Evolutionary conservation across 129 eudicot species (phyloP), one percentile per base, ranked within the genome.

Genomic region (Chrysanthemum lavandulifolium): DNA sequence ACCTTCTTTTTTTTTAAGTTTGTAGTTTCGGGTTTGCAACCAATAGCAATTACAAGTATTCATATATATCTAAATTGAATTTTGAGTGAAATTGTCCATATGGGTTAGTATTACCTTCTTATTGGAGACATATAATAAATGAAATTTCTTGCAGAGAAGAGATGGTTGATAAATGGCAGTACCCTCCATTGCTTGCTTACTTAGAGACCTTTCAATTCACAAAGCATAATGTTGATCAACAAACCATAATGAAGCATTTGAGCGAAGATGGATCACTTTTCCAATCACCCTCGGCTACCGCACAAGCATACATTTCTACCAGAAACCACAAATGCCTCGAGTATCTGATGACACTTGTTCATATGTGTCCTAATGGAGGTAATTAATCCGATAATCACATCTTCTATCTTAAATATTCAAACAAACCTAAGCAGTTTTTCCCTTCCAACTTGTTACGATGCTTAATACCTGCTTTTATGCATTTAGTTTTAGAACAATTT

Each of bases 241-340:
- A 81, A 57, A 52, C 52, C 15, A 69, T 79, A 2, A 51, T 56
- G 13, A 67, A 70, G 67, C 61, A 81, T 52, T 66, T 81, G 60
- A 79, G 75, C 21, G 74, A 75, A 65, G 85, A 80, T 73, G 89
- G 87, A 13, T 84, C 89, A 2, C 65, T 84, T 18, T 84, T 84
- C 45, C 80, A 80, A 51, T 87, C 93, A 48, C 93, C 93, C 23
- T 82, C 89, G 3, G 87, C 89, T 77, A 82, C 89, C 0, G 89
- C 87, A 13, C 65, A 53, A 16, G 92, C 87, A 0, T 87, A 73
- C 51, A 63, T 86, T 64, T 43, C 74, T 13, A 86, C 88, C 0
- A 61, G 81, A 72, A 75, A 87, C 73, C 68, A 66, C n/a, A 66
- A 78, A n/a, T 84, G 89, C 66, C 70, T 84, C 21, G 66, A 71